Conservation (phyloP, 108 stramenopile species). For the Mediolabrus comicus region DNA sequence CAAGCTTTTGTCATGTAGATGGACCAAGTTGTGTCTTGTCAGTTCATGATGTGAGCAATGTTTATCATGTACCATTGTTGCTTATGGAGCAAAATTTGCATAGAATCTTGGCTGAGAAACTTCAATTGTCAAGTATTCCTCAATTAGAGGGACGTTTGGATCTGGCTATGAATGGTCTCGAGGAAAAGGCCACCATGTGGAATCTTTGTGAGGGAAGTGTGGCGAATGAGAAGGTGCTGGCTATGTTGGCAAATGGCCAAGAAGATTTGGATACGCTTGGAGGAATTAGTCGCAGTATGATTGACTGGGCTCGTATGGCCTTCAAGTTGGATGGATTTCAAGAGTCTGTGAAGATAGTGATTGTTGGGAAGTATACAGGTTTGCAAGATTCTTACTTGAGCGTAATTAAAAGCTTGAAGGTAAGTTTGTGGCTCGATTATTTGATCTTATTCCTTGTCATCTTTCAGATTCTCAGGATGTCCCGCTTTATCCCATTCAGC, state of each 20-base stretch:
- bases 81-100: slow-evolving; percentile 92
- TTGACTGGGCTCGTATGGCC: slow-evolving; percentile 91
- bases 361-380: slow-evolving; percentile 98
- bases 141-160: slow-evolving; percentile 37
- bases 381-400: slow-evolving; percentile 94
- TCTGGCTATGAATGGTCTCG: slow-evolving; percentile 64
- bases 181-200: slow-evolving; percentile 52
- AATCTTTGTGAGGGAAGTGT: slow-evolving; percentile 43
- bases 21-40: slow-evolving; percentile 82
- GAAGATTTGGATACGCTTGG: slow-evolving; percentile 17
- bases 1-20: slow-evolving; percentile 94
- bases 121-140: slow-evolving; percentile 32
- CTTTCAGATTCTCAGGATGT: neutral
- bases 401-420: slow-evolving; percentile 95
- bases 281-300: slow-evolving; percentile 57
- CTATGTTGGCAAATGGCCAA: slow-evolving; percentile 10
- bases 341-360: slow-evolving; percentile 85
- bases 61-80: slow-evolving; percentile 97
- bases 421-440: slow-evolving; percentile 11
- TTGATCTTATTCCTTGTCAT: neutral
- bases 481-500: slow-evolving; percentile 19
- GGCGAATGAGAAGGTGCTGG: slow-evolving; percentile 31
- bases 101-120: slow-evolving; percentile 51
- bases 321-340: slow-evolving; percentile 70
- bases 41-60: slow-evolving; percentile 98